These are phyloP conservation scores for Penicillium decumbens DNA, from an alignment of 2,329 filamentous ascomycete species.

Conservation along the genomic window DNA sequence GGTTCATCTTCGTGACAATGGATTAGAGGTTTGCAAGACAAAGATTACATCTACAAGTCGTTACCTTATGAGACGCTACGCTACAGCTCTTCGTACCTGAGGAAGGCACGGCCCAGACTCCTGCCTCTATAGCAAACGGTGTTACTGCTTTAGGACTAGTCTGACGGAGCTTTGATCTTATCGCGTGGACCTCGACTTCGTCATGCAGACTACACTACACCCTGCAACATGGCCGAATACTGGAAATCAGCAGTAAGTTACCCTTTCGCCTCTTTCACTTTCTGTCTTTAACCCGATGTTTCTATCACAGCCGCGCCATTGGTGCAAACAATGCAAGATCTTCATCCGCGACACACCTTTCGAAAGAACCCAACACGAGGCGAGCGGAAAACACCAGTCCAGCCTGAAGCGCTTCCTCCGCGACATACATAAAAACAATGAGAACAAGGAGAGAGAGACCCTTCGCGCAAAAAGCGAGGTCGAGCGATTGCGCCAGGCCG, in stretches of 20 bases:
- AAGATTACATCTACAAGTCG: too few species aligned
- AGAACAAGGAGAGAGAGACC: slow-evolving; percentile 74
- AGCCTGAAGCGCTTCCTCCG: slow-evolving; percentile 84
- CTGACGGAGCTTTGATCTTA: slow-evolving; percentile 13
- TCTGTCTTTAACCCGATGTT: background rate
- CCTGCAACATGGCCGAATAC: slow-evolving; percentile 75
- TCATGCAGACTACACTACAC: background rate
- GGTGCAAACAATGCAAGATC: slow-evolving; percentile 93
- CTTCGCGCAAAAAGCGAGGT: slow-evolving; percentile 80
- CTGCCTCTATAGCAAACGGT: background rate
- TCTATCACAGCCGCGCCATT: slow-evolving; percentile 67
- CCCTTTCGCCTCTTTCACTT: background rate
- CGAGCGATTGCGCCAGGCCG: slow-evolving; percentile 74
- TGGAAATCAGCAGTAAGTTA: slow-evolving; percentile 81
- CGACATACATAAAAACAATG: slow-evolving; percentile 79
- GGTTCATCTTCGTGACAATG: background rate
- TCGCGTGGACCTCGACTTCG: slow-evolving; percentile 4
- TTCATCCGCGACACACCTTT: slow-evolving; percentile 91
- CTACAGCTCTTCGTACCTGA: too few species aligned
- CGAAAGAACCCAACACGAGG: slow-evolving; percentile 83
- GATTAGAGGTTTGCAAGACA: too few species aligned
- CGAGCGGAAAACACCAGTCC: slow-evolving; percentile 77
- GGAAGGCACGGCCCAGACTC: too few species aligned
- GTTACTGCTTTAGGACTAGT: slow-evolving; percentile 15
- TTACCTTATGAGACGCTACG: too few species aligned